Evolutionary conservation across 73 alveolate species (phyloP), one percentile per base, ranked within the genome.

Genomic region (Paramecium sexaurelia): DNA sequence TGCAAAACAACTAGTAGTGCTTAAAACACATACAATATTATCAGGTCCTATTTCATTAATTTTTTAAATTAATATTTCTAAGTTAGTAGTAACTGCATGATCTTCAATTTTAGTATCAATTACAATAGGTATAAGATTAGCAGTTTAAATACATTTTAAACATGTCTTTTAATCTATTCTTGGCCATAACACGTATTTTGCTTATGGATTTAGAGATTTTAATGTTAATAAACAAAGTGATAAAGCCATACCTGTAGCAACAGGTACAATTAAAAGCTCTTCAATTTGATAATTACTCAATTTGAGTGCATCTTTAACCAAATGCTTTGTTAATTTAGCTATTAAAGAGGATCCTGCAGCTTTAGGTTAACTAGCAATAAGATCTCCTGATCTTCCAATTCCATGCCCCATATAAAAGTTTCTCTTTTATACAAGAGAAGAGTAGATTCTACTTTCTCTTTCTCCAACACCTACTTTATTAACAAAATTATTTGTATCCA

Each of bases 311-410:
- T 93, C 93, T 67, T 92, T 83, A 6, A 92, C 92, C 17, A 93
- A 40, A 17, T 24, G 22, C 3, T 73, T 55, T 35, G 96, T 88
- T 84, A 96, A 96, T 91, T 97, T n/a, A 32, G 95, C 96, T 35
- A 98, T 91, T 27, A 98, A 94, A 24, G 99, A 96, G 27, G 99
- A 97, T 47, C 99, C 99, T n/a, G 98, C 97, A 3, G 99, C 99
- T 92, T 98, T 98, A 29, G 99, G 99, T 91, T 98, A 97, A 43
- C 96, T 95, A 15, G 99, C 99, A 87, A 83, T 92, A 1, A 96
- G 94, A 88, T 97, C 99, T 24, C 99, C 99, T 27, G 99, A 95
- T 69, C 99, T 95, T n/a, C 99, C 99, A 61, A 97, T 96, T 10
- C 99, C 99, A 87, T 98, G 99, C 19, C 97, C 91, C n/a, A 98